Percentiles rank a stretch among this genome's conserved stretches.
Conservation (phyloP, 495 filamentous ascomycete species). For the Penicillium pulvis region DNA sequence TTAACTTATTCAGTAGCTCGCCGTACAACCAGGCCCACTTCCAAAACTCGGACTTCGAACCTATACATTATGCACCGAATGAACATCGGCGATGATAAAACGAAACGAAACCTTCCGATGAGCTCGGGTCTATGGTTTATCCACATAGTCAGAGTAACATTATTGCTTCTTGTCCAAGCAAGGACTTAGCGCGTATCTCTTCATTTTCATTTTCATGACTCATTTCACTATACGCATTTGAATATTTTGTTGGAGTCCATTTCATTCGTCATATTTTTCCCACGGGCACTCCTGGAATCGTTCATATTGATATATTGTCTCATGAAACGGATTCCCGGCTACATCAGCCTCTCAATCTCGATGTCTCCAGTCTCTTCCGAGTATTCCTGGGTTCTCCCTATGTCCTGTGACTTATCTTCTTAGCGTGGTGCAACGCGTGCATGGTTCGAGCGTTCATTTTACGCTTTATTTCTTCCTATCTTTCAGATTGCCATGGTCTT, state of each 20-base stretch:
- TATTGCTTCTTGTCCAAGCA: neutral
- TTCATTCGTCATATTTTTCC: neutral
- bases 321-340: neutral
- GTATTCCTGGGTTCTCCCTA: neutral
- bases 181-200: neutral
- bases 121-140: neutral
- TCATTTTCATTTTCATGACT: neutral
- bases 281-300: neutral
- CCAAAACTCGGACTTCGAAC: conserved; percentile 82
- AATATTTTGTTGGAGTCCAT: neutral
- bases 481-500: neutral
- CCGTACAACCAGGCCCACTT: conserved; percentile 85
- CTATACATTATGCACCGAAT: conserved; percentile 52
- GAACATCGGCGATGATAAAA: conserved; percentile 32
- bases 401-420: conserved; percentile 12
- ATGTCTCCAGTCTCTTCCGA: neutral
- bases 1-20: conserved; percentile 58
- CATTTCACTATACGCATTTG: neutral
- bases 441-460: conserved; percentile 33
- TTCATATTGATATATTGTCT: neutral
- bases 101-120: neutral
- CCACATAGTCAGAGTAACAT: neutral
- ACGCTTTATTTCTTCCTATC: conserved; percentile 1
- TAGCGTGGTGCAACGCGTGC: conserved; percentile 38
- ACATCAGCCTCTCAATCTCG: conserved; percentile 1